Evolutionary conservation across 2,329 filamentous ascomycete species (phyloP).

Genomic region (Microsporum canis): DNA sequence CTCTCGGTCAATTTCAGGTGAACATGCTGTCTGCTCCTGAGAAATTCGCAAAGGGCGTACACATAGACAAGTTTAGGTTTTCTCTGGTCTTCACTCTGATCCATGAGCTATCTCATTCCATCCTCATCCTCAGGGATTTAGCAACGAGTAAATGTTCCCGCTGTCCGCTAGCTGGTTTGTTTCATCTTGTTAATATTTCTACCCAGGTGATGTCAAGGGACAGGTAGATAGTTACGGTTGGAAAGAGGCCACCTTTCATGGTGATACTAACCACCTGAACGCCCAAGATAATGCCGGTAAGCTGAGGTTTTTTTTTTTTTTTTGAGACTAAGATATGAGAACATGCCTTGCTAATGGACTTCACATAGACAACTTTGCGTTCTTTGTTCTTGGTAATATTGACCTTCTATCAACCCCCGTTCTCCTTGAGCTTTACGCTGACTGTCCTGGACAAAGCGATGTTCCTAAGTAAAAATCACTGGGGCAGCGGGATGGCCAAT

Average conservation of each 20-base stretch:
- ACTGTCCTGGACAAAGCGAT: not conserved
- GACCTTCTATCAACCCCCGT: not conserved
- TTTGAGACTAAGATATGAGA: not conserved
- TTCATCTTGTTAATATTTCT: not conserved
- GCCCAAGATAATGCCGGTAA: not conserved
- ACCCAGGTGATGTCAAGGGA: not conserved
- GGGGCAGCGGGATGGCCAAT: not conserved
- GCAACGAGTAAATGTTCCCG: not conserved
- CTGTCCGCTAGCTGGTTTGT: not conserved
- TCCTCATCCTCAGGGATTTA: not conserved
- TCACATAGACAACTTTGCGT: not conserved
- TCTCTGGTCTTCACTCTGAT: not conserved
- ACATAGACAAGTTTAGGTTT: not conserved
- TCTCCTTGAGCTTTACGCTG: not conserved
- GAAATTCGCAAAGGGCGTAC: not conserved
- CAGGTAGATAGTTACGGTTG: not conserved
- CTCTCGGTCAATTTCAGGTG: not conserved
- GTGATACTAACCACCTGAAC: not conserved
- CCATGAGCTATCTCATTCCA: not conserved
- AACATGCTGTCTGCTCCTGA: not conserved
- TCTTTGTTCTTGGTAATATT: not conserved
- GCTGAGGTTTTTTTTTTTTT: not conserved
- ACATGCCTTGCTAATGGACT: not conserved
- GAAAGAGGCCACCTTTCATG: not conserved
- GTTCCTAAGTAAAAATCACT: not conserved